These are phyloP conservation scores for Parascedosporium putredinis DNA, from an alignment of 2,329 filamentous ascomycete species.

Conservation along the genomic window DNA sequence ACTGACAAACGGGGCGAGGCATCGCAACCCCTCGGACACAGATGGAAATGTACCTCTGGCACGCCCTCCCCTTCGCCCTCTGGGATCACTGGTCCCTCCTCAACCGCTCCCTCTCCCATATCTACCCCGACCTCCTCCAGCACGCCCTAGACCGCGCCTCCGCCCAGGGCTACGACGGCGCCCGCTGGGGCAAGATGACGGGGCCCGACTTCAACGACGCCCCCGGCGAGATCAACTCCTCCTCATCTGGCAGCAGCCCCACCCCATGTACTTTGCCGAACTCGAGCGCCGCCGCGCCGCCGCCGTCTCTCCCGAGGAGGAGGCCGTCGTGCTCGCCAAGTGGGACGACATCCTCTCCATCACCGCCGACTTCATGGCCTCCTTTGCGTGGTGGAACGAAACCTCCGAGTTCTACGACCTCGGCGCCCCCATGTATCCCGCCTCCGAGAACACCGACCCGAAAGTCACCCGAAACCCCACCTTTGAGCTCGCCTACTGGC, in stretches of 20 bases:
- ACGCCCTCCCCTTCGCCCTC: slow-evolving; percentile 37
- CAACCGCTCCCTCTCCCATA: slow-evolving; percentile 30
- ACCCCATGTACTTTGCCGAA: slow-evolving; percentile 50
- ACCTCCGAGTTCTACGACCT: slow-evolving; percentile 40
- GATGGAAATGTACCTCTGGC: slow-evolving; percentile 45
- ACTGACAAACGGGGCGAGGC: too few species aligned
- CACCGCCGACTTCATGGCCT: slow-evolving; percentile 49
- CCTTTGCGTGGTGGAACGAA: slow-evolving; percentile 43
- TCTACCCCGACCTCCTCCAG: slow-evolving; percentile 35
- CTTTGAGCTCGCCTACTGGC: slow-evolving; percentile 52
- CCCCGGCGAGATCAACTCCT: slow-evolving; percentile 52
- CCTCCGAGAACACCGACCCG: slow-evolving; percentile 46
- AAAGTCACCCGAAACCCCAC: slow-evolving; percentile 46
- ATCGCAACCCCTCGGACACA: too few species aligned
- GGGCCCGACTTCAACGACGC: slow-evolving; percentile 40
- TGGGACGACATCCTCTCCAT: slow-evolving; percentile 43
- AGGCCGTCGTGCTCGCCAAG: slow-evolving; percentile 22
- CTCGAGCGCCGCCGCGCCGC: slow-evolving; percentile 39
- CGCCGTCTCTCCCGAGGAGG: slow-evolving; percentile 22
- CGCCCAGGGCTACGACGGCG: slow-evolving; percentile 31
- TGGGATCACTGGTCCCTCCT: slow-evolving; percentile 37
- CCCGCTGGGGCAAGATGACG: slow-evolving; percentile 30
- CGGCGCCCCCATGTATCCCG: slow-evolving; percentile 33
- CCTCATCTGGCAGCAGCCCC: slow-evolving; percentile 53
- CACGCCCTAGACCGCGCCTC: slow-evolving; percentile 26